Evolutionary conservation across 805 yeast genomes (phyloP).

Genomic region (Yarrowia sp.): DNA sequence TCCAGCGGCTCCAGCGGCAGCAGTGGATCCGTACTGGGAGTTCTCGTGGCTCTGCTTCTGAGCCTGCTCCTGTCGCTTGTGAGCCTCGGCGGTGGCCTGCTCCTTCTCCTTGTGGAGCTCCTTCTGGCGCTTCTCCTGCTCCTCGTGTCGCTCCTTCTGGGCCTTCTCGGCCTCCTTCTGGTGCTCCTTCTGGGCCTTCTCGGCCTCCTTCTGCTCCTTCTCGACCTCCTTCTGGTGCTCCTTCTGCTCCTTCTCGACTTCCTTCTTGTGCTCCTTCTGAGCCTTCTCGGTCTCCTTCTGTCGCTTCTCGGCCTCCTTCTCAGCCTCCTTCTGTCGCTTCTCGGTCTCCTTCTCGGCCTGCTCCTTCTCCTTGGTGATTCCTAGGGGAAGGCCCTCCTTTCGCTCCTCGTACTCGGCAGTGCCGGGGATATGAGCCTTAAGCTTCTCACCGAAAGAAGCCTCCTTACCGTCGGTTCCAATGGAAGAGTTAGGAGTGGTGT

Average conservation of each 20-base stretch:
- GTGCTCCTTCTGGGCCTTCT: too few relatives aligned
- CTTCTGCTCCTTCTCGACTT: too few relatives aligned
- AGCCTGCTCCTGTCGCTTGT: too few relatives aligned
- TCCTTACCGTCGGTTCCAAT: background rate
- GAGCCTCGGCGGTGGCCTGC: too few relatives aligned
- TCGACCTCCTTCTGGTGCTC: background rate
- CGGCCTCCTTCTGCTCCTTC: too few relatives aligned
- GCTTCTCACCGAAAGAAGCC: constrained; percentile 12
- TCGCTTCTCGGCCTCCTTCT: constrained; percentile 1
- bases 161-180: too few relatives aligned
- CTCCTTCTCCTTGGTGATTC: constrained; percentile 13
- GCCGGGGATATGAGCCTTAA: constrained; percentile 11
- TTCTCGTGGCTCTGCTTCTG: background rate
- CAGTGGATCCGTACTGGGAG: background rate
- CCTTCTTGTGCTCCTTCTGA: too few relatives aligned
- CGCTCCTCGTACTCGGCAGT: constrained; percentile 24
- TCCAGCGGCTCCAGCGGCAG: background rate
- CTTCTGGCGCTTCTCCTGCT: background rate
- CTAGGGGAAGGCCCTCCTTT: constrained; percentile 14
- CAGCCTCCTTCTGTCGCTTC: too few relatives aligned
- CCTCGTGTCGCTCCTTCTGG: too few relatives aligned
- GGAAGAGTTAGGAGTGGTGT: background rate
- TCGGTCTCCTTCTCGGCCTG: background rate
- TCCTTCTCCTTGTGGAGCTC: constrained; percentile 23
- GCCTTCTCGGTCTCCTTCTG: background rate